Percentiles rank a stretch among this genome's conserved stretches.
These are phyloP conservation scores for Chlamydomonas sp. DNA, from an alignment of 139 green algal species.

Conservation along the genomic window DNA sequence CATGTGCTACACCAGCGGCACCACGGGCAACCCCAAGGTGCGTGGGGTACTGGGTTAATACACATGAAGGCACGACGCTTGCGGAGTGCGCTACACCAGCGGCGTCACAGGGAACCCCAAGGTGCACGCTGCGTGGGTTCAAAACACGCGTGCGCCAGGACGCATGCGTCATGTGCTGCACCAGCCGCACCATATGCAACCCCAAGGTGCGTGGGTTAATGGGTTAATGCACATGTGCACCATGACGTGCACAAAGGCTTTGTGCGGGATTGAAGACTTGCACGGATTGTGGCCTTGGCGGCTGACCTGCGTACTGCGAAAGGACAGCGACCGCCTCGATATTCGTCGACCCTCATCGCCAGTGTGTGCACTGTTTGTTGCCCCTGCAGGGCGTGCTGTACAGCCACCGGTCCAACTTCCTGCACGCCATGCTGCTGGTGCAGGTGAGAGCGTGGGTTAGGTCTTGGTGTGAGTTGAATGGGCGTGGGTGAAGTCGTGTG, in stretches of 20 bases:
- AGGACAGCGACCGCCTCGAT: neutral
- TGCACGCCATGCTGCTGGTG: slow-evolving; percentile 74
- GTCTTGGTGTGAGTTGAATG: too few relatives aligned
- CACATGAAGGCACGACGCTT: neutral
- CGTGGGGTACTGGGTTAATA: neutral
- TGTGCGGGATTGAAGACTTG: too few relatives aligned
- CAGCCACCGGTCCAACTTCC: slow-evolving; percentile 79
- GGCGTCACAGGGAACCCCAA: too few relatives aligned
- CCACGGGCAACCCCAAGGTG: slow-evolving; percentile 70
- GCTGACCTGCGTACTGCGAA: neutral
- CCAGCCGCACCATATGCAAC: slow-evolving; percentile 63
- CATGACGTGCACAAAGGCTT: neutral
- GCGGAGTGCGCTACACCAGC: too few relatives aligned
- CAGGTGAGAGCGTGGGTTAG: slow-evolving; percentile 9
- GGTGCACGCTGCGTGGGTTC: too few relatives aligned
- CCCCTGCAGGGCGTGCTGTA: slow-evolving; percentile 77
- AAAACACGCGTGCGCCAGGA: neutral
- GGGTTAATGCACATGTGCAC: neutral
- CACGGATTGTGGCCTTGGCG: neutral
- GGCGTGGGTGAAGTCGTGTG: too few relatives aligned
- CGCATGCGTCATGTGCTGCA: slow-evolving; percentile 83
- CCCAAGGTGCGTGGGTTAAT: slow-evolving; percentile 41
- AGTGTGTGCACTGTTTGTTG: neutral
- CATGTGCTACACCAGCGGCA: slow-evolving; percentile 86
- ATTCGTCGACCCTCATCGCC: neutral